Conservation (phyloP, 352 stramenopile species). For the Phytophthora sansomeana region DNA sequence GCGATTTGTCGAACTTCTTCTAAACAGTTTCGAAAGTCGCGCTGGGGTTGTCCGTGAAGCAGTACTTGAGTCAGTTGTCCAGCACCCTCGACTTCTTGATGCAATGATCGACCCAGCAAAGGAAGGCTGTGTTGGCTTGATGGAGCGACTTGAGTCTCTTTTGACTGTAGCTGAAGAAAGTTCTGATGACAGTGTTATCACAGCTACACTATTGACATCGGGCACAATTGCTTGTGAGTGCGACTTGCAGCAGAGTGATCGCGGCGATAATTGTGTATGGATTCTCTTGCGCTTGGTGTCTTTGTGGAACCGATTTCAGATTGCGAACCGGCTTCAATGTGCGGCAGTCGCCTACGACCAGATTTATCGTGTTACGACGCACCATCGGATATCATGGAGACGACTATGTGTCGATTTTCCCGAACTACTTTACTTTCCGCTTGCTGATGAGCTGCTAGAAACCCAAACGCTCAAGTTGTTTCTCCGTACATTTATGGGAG, state of each 20-base stretch:
- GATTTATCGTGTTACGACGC: conserved; percentile 54
- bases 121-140: conserved; percentile 31
- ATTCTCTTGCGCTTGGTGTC: conserved; percentile 58
- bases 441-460: conserved; percentile 66
- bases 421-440: conserved; percentile 57
- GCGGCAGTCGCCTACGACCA: conserved; percentile 52
- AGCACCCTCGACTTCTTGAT: conserved; percentile 39
- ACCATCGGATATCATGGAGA: conserved; percentile 62
- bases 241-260: conserved; percentile 35
- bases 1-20: conserved; percentile 42
- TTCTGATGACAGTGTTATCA: conserved; percentile 30
- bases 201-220: conserved; percentile 35
- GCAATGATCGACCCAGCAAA: conserved; percentile 45
- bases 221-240: conserved; percentile 57
- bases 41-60: conserved; percentile 29
- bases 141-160: conserved; percentile 45
- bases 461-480: conserved; percentile 54
- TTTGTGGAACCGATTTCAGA: conserved; percentile 59
- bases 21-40: conserved; percentile 34
- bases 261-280: conserved; percentile 56
- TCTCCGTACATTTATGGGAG: conserved; percentile 63
- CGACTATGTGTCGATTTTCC: conserved; percentile 62
- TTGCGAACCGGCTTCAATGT: conserved; percentile 31
- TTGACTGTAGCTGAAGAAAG: conserved; percentile 45
- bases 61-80: conserved; percentile 27